A percentile compares a stretch with the other conserved stretches of the same genome.
phyloP scores from a whole-genome alignment of 1,284 basidiomycete genomes.

The Mycena citricolor region DNA sequence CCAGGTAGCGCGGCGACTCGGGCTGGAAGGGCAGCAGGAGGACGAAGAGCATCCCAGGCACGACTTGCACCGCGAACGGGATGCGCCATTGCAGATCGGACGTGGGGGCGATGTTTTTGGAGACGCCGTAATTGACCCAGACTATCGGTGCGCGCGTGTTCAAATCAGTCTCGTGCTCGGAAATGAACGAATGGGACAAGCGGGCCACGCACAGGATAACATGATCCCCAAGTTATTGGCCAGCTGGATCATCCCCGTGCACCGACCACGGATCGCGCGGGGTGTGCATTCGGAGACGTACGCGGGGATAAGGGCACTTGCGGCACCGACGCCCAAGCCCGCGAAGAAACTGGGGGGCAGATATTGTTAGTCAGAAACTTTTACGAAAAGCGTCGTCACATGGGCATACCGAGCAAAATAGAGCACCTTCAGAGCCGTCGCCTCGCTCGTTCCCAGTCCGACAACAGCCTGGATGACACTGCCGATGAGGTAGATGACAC shows the following conservation, averaged over 20 bases:
- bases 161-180: not conserved
- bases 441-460: conserved; percentile 41
- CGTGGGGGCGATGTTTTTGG: conserved; percentile 34
- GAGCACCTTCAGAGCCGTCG: conserved; percentile 41
- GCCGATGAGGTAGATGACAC: conserved; percentile 55
- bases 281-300: conserved; percentile 62
- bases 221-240: conserved; percentile 49
- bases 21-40: conserved; percentile 50
- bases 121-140: conserved; percentile 49
- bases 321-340: conserved; percentile 51
- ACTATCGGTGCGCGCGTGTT: conserved; percentile 29
- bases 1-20: conserved; percentile 64
- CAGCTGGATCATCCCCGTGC: conserved; percentile 57
- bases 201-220: conserved; percentile 45
- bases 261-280: conserved; percentile 53
- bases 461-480: conserved; percentile 50
- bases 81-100: conserved; percentile 53
- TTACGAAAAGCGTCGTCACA: not conserved
- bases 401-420: conserved; percentile 42
- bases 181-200: conserved; percentile 8
- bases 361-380: not conserved
- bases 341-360: conserved; percentile 42
- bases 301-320: conserved; percentile 54
- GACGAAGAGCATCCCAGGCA: conserved; percentile 52
- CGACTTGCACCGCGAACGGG: conserved; percentile 53